Evolutionary conservation across 2,329 filamentous ascomycete species (phyloP).

Genomic region (Xylaria sp.): DNA sequence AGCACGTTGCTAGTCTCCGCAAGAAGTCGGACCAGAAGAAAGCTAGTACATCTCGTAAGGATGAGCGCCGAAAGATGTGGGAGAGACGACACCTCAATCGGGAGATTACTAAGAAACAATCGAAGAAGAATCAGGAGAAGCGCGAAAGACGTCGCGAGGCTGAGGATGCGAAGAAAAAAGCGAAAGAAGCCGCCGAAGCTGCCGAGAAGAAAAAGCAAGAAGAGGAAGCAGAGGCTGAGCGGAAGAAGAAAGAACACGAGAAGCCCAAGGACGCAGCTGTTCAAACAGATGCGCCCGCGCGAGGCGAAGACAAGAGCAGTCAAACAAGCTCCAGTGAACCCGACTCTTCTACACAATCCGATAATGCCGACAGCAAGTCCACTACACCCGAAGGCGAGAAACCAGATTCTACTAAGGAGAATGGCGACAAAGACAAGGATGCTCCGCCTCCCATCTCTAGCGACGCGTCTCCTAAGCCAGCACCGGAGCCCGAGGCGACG

Average conservation of each 20-base stretch:
- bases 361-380: slow-evolving; percentile 27
- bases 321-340: slow-evolving; percentile 39
- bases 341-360: slow-evolving; percentile 30
- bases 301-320: slow-evolving; percentile 43
- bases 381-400: slow-evolving; percentile 26
- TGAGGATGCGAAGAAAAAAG: slow-evolving; percentile 53
- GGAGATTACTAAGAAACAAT: slow-evolving; percentile 52
- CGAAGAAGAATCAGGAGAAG: slow-evolving; percentile 54
- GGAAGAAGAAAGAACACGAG: slow-evolving; percentile 43
- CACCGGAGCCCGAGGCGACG: not conserved
- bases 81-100: slow-evolving; percentile 56
- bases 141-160: slow-evolving; percentile 48
- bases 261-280: slow-evolving; percentile 47
- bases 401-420: slow-evolving; percentile 21
- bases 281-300: slow-evolving; percentile 46
- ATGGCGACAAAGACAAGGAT: slow-evolving; percentile 25
- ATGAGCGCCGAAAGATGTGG: slow-evolving; percentile 60
- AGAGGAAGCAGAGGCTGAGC: slow-evolving; percentile 40
- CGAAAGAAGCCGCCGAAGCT: slow-evolving; percentile 47
- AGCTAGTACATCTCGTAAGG: slow-evolving; percentile 57
- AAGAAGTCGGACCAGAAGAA: slow-evolving; percentile 62
- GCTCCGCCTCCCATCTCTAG: slow-evolving; percentile 3
- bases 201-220: slow-evolving; percentile 41
- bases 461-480: slow-evolving; percentile 15
- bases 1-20: slow-evolving; percentile 60